These are phyloP conservation scores for Coemansia biformis DNA, from an alignment of 192 early-diverging fungal genomes.

Conservation along the genomic window DNA sequence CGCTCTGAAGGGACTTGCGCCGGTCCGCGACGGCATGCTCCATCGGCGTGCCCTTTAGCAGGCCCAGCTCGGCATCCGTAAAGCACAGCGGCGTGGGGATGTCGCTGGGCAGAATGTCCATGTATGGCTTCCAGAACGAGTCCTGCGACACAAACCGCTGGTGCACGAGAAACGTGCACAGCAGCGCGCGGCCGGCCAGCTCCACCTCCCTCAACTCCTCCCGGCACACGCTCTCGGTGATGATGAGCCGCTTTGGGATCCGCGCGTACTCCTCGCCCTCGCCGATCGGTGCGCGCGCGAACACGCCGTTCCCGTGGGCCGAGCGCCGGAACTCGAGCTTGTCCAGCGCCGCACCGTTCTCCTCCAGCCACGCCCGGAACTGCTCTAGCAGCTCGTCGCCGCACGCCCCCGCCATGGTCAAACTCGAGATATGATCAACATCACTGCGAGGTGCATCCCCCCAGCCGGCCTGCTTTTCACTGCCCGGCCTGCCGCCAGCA, in stretches of 20 bases:
- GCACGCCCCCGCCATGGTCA: neutral
- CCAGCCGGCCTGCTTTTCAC: too few relatives aligned
- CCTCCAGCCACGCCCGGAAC: conserved; percentile 42
- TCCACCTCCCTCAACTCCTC: conserved; percentile 11
- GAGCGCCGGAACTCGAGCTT: conserved; percentile 29
- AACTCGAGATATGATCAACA: too few relatives aligned
- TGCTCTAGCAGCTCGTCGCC: conserved; percentile 7
- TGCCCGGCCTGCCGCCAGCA: too few relatives aligned
- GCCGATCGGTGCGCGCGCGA: conserved; percentile 33
- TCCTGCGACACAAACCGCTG: conserved; percentile 30
- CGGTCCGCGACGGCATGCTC: conserved; percentile 46
- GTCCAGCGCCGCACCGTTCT: conserved; percentile 37
- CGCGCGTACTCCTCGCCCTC: conserved; percentile 47
- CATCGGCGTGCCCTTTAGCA: conserved; percentile 54
- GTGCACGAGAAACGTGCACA: conserved; percentile 53
- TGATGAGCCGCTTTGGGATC: conserved; percentile 52
- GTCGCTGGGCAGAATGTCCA: conserved; percentile 52
- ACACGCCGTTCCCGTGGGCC: conserved; percentile 48
- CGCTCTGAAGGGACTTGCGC: conserved; percentile 13
- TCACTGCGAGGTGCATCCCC: too few relatives aligned
- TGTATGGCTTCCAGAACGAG: conserved; percentile 59
- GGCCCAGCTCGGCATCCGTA: conserved; percentile 40
- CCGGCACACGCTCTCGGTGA: conserved; percentile 51
- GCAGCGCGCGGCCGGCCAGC: conserved; percentile 36
- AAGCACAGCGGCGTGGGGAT: conserved; percentile 59